Conservation (phyloP, 345 rosid genomes). For the Mercurialis annua region DNA sequence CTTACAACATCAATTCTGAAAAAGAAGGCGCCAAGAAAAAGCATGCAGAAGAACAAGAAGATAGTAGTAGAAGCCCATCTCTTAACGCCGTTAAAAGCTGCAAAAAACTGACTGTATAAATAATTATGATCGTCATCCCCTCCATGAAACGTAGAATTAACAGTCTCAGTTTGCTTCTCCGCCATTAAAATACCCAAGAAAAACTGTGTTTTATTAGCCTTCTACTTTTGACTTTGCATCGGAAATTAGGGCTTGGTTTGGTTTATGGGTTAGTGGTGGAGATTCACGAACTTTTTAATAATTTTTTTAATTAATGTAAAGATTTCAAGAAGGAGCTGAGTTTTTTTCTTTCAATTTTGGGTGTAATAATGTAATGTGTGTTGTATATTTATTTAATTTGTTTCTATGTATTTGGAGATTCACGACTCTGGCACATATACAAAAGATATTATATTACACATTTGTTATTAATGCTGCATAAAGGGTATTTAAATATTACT, state of each 20-base stretch:
- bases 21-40: conserved; percentile 30
- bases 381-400: neutral
- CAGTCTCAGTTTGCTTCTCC: neutral
- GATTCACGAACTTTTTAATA: neutral
- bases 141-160: neutral
- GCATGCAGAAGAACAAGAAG: conserved; percentile 26
- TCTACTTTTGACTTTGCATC: no score
- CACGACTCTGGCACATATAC: neutral
- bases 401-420: neutral
- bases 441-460: neutral
- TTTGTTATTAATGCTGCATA: neutral
- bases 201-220: no score
- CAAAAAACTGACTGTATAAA: neutral
- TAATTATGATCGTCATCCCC: neutral
- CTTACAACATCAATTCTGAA: conserved; percentile 34
- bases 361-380: no score
- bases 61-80: conserved; percentile 30
- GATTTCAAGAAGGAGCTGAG: no score
- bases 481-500: neutral
- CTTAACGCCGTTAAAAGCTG: conserved; percentile 12
- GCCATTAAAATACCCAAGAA: neutral
- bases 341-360: no score
- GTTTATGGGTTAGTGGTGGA: no score
- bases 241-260: no score
- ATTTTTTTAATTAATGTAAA: no score